phyloP scores from a whole-genome alignment of 495 filamentous ascomycete genomes.

The Penicillium robsamsonii region DNA sequence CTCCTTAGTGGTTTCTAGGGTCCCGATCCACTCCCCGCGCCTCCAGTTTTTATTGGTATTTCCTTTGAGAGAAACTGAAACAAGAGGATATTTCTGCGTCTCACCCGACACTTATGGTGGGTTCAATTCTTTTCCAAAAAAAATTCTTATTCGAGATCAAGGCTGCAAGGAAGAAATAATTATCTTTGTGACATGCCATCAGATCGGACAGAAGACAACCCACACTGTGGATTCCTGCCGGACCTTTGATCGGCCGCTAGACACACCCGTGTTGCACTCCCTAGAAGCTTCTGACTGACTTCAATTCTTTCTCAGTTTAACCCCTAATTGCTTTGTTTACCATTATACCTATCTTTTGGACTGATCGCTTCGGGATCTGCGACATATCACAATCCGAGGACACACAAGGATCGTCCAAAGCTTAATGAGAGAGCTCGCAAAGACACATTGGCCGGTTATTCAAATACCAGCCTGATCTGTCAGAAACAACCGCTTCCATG shows the following conservation, averaged over 20 bases:
- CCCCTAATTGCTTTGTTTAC: conserved; percentile 6
- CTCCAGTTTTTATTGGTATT: conserved; percentile 6
- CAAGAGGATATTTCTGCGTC: neutral
- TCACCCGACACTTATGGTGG: neutral
- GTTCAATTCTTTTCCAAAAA: neutral
- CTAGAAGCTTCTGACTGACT: conserved; percentile 17
- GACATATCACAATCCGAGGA: conserved; percentile 24
- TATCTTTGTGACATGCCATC: conserved; percentile 17
- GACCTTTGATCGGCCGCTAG: conserved; percentile 30
- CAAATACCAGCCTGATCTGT: neutral
- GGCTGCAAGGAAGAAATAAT: conserved; percentile 10
- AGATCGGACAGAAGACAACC: conserved; percentile 16
- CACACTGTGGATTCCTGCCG: conserved; percentile 29
- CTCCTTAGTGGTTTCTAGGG: neutral
- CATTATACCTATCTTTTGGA: conserved; percentile 14
- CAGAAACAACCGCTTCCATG: conserved; percentile 40
- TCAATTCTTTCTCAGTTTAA: conserved; percentile 3
- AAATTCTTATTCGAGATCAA: neutral
- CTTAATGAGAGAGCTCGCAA: conserved; percentile 18
- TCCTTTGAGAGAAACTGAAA: conserved; percentile 9
- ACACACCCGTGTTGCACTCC: conserved; percentile 17
- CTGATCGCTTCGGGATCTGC: conserved; percentile 18
- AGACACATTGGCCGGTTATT: neutral
- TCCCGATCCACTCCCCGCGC: conserved; percentile 8
- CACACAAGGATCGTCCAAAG: conserved; percentile 1